Percentiles rank a stretch among this genome's conserved stretches.
Conservation (phyloP, 1,284 basidiomycete genomes). For the Cutaneotrichosporon arboriforme region DNA sequence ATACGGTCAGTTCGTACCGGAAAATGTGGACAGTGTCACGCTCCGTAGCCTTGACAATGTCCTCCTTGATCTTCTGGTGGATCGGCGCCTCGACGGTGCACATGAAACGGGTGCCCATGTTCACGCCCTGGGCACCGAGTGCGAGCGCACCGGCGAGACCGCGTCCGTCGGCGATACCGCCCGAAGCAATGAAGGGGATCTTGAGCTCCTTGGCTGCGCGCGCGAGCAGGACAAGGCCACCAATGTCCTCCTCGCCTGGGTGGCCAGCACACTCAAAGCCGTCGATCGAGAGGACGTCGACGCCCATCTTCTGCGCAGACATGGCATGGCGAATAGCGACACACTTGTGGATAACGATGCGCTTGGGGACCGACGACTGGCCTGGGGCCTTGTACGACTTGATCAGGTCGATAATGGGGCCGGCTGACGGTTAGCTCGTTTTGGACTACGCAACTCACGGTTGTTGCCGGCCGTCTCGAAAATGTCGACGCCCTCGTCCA, state of each 20-base stretch:
- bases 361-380: constrained; percentile 36
- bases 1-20: too few species aligned
- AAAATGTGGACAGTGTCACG: constrained; percentile 80
- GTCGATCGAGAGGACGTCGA: constrained; percentile 80
- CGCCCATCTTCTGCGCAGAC: constrained; percentile 71
- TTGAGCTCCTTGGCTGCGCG: constrained; percentile 78
- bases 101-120: constrained; percentile 59
- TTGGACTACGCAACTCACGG: constrained; percentile 54
- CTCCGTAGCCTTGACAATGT: constrained; percentile 76
- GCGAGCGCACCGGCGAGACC: constrained; percentile 77
- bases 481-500: constrained; percentile 81
- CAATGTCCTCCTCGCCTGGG: constrained; percentile 91
- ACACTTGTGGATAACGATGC: constrained; percentile 85
- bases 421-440: constrained; percentile 52
- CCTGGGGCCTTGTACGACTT: constrained; percentile 52
- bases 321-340: constrained; percentile 78
- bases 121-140: constrained; percentile 77
- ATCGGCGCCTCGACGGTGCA: constrained; percentile 61
- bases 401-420: constrained; percentile 71
- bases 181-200: constrained; percentile 83
- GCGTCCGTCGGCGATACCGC: constrained; percentile 73
- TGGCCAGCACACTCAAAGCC: constrained; percentile 91
- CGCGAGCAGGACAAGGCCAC: constrained; percentile 80
- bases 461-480: constrained; percentile 93
- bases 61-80: constrained; percentile 84